These are phyloP conservation scores for Pythium sp. DNA, from an alignment of 352 stramenopile genomes.

Conservation along the genomic window DNA sequence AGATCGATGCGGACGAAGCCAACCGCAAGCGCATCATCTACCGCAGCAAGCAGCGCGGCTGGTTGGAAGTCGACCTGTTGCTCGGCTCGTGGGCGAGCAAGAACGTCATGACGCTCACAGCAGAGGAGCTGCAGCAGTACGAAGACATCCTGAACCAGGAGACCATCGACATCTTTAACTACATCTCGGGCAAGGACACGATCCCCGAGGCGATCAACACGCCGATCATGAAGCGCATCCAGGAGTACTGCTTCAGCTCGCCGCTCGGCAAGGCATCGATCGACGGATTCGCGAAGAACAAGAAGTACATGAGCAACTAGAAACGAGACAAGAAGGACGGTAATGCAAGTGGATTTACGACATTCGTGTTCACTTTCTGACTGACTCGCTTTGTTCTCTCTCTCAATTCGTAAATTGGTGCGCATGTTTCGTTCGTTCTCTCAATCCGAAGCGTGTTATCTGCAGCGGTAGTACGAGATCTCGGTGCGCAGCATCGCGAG, in stretches of 20 bases:
- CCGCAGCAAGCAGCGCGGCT: slow-evolving; percentile 94
- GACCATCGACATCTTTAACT: slow-evolving; percentile 98
- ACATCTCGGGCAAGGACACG: slow-evolving; percentile 88
- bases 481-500: slow-evolving; percentile 46
- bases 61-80: slow-evolving; percentile 95
- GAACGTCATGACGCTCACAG: slow-evolving; percentile 83
- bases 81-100: slow-evolving; percentile 92
- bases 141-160: slow-evolving; percentile 96
- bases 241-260: slow-evolving; percentile 87
- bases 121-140: slow-evolving; percentile 90
- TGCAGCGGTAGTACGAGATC: slow-evolving; percentile 53
- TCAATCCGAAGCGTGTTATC: slow-evolving; percentile 10
- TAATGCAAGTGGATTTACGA: background rate
- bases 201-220: slow-evolving; percentile 82
- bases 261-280: slow-evolving; percentile 89
- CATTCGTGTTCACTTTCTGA: background rate
- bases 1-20: slow-evolving; percentile 53
- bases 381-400: background rate
- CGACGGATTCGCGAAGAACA: slow-evolving; percentile 71
- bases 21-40: slow-evolving; percentile 94
- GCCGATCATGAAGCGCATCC: slow-evolving; percentile 89
- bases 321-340: slow-evolving; percentile 1
- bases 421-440: background rate
- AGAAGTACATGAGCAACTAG: slow-evolving; percentile 87
- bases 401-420: background rate